Evolutionary conservation across 495 filamentous ascomycete genomes (phyloP).

Genomic region (Pseudoneurospora amorphoporcata): DNA sequence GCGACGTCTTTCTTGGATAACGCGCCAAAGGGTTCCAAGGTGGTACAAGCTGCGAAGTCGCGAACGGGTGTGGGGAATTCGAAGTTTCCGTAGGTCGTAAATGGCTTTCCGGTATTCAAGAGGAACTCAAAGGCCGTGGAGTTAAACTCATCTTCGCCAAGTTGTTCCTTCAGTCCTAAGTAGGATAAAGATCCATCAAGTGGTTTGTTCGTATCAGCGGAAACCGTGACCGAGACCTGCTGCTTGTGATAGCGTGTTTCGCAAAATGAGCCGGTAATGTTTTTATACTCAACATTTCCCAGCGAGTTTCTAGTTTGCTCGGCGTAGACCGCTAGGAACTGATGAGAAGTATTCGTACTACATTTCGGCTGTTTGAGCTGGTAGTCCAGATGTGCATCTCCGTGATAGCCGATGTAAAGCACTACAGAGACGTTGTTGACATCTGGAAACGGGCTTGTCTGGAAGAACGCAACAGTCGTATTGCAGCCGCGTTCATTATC

Average conservation of each 20-base stretch:
- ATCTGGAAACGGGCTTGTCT: background rate
- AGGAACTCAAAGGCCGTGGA: conserved; percentile 17
- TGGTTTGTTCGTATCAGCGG: background rate
- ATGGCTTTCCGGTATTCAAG: conserved; percentile 1
- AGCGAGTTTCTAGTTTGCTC: background rate
- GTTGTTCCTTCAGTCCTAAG: background rate
- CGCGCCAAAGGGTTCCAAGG: too few relatives aligned
- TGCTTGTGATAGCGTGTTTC: background rate
- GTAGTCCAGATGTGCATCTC: conserved; percentile 8
- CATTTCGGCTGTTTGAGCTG: conserved; percentile 18
- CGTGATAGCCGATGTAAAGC: conserved; percentile 23
- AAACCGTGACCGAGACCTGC: background rate
- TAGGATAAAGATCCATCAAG: background rate
- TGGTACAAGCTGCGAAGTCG: too few relatives aligned
- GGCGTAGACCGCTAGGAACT: conserved; percentile 24
- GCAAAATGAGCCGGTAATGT: background rate
- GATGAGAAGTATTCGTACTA: conserved; percentile 6
- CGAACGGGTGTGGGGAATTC: too few relatives aligned
- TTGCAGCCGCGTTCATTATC: background rate
- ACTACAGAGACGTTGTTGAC: background rate
- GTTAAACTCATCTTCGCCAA: conserved; percentile 26
- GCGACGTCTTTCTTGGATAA: too few relatives aligned
- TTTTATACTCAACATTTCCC: background rate
- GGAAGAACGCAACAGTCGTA: background rate
- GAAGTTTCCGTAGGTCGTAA: too few relatives aligned